Evolutionary conservation across 2,329 filamentous ascomycete genomes (phyloP).

Genomic region (Sarocladium oryzae): DNA sequence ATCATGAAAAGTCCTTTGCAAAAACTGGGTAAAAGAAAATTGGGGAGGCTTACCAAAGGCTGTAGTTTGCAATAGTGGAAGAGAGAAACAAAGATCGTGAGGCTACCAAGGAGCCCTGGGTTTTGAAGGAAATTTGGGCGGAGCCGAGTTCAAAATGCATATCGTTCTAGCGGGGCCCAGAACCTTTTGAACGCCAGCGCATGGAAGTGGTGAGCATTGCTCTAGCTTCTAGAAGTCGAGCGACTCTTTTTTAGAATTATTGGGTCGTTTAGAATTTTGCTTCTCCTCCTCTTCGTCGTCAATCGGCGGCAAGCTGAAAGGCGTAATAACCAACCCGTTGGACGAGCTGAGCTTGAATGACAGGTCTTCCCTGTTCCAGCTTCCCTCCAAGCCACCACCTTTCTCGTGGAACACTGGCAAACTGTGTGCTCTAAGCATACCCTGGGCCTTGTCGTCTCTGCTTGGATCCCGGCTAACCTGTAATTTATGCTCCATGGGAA

Average conservation of each 20-base stretch:
- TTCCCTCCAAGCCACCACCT: conserved; percentile 67
- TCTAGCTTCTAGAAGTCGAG: conserved; percentile 59
- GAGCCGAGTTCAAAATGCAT: neutral
- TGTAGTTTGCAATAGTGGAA: conserved; percentile 2
- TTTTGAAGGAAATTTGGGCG: conserved; percentile 9
- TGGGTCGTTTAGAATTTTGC: conserved; percentile 21
- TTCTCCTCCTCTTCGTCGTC: conserved; percentile 55
- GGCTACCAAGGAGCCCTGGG: neutral
- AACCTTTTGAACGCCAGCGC: too few species aligned
- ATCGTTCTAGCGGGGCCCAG: conserved; percentile 7
- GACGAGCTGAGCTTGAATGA: conserved; percentile 81
- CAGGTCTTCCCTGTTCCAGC: conserved; percentile 72
- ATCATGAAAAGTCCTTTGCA: conserved; percentile 33
- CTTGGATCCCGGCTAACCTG: conserved; percentile 43
- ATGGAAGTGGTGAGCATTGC: neutral
- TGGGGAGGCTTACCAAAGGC: conserved; percentile 12
- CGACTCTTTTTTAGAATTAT: conserved; percentile 51
- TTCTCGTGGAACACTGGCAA: conserved; percentile 83
- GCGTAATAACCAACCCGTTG: conserved; percentile 75
- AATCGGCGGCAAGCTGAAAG: conserved; percentile 82
- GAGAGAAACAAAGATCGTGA: conserved; percentile 3
- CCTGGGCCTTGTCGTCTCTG: conserved; percentile 71
- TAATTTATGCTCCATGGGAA: conserved; percentile 55
- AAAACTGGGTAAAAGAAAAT: conserved; percentile 7
- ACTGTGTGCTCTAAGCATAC: conserved; percentile 75